Evolutionary conservation across 352 stramenopile genomes (phyloP).

Genomic region (Pythium brachiatum): DNA sequence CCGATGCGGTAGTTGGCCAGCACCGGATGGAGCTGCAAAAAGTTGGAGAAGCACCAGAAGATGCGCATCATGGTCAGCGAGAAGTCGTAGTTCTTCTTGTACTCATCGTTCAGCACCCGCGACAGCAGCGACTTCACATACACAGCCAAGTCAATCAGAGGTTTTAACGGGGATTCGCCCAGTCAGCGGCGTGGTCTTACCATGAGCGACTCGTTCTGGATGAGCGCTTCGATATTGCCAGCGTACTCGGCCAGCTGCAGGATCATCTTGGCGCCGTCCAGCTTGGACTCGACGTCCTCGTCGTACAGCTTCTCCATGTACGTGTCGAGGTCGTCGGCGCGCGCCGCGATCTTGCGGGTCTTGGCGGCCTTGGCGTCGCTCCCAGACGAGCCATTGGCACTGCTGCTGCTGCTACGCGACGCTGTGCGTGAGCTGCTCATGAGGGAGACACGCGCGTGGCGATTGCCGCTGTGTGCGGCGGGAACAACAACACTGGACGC

Average conservation of each 20-base stretch:
- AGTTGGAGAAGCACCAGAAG: constrained; percentile 95
- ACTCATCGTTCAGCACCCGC: constrained; percentile 93
- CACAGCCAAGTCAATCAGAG: neutral
- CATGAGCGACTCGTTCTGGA: constrained; percentile 95
- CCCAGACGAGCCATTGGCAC: neutral
- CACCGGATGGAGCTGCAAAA: constrained; percentile 92
- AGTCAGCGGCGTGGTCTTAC: constrained; percentile 25
- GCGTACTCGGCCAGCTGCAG: constrained; percentile 88
- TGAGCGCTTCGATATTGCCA: constrained; percentile 89
- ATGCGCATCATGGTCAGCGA: constrained; percentile 93
- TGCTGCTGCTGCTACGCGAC: constrained; percentile 26
- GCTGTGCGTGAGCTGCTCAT: constrained; percentile 15
- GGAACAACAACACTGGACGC: neutral
- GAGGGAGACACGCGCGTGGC: neutral
- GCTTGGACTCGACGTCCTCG: constrained; percentile 81
- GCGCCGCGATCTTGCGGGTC: constrained; percentile 51
- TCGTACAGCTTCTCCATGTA: constrained; percentile 96
- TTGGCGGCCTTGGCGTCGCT: constrained; percentile 29
- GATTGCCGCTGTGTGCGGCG: too few species aligned
- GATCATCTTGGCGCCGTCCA: constrained; percentile 90
- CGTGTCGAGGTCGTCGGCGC: constrained; percentile 83
- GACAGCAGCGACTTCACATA: constrained; percentile 77
- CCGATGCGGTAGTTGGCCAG: constrained; percentile 93
- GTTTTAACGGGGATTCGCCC: neutral
- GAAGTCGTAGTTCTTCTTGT: constrained; percentile 94